Evolutionary conservation across 371 early-diverging fungal genomes (phyloP), one percentile per base, ranked within the genome.

Genomic region (Zopfochytrium polystomum): DNA sequence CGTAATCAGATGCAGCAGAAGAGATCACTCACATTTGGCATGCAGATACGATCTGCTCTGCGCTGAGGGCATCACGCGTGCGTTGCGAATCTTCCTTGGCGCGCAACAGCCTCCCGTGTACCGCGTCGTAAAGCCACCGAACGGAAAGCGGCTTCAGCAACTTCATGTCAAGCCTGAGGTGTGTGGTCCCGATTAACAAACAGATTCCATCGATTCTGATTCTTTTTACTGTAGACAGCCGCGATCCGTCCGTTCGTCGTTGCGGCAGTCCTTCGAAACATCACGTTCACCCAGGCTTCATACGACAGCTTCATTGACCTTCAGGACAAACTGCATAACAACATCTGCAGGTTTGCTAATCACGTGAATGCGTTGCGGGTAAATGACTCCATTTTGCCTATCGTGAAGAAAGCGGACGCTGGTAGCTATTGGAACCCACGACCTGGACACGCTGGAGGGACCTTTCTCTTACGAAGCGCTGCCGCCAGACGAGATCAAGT

Each of bases 361-460:
- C 34, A 62, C 47, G 13, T 46, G 4, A 32, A 22, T 26, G 4
- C 34, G 7, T 38, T 52, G 13, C 6, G 6, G 49, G 20, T n/a
- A 20, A 35, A 13, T n/a, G n/a, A n/a, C n/a, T n/a, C n/a, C n/a
- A n/a, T n/a, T n/a, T n/a, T n/a, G n/a, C n/a, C n/a, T 20, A 32
- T n/a, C 2, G n/a, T 54, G 34, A 55, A 90, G 92, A 71, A 93
- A 95, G 81, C 90, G 99, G 70, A 89, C 90, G 1, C 78, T 99
- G 59, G 99, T 95, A 18, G 91, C 99, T n/a, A 97, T 99, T 67
- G 99, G 99, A 62, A 99, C 99, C 11, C 99, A 99, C 66, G 99
- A 99, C 75, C 80, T 98, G 33, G 98, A 97, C 71, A 96, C 95
- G 7, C 80, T 99, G 34, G 71, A 88, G 61, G 93, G 90, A 3